These are phyloP conservation scores for Populus tomentosa DNA, from an alignment of 441 rosid genomes.

Conservation along the genomic window DNA sequence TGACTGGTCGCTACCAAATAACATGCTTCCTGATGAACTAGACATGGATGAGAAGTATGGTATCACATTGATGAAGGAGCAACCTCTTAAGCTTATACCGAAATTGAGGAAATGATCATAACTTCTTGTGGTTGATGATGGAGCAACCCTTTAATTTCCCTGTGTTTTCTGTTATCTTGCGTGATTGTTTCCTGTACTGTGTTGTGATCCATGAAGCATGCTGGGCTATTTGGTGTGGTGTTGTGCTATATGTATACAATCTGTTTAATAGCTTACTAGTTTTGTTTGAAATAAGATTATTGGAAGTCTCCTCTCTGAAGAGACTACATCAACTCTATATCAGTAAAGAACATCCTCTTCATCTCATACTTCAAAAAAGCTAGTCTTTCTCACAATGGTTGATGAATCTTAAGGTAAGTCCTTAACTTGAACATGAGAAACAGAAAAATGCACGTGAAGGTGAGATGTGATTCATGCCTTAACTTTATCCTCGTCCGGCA, in stretches of 20 bases:
- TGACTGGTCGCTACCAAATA: conserved; percentile 22
- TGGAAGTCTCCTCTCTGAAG: no score
- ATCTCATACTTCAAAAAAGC: no score
- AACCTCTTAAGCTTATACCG: not conserved
- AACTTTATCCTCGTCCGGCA: no score
- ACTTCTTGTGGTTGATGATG: not conserved
- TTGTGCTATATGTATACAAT: not conserved
- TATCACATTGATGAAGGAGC: not conserved
- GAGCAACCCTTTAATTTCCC: not conserved
- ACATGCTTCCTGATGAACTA: not conserved
- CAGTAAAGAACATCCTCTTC: no score
- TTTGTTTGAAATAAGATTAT: not conserved
- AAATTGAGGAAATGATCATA: not conserved
- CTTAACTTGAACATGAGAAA: no score
- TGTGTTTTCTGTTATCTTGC: not conserved
- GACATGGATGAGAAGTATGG: not conserved
- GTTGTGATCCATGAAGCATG: not conserved
- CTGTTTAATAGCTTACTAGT: not conserved
- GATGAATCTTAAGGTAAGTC: no score
- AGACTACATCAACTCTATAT: no score
- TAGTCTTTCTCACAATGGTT: no score
- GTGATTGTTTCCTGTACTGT: not conserved
- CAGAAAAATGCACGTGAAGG: no score
- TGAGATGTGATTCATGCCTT: no score
- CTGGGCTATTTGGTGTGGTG: not conserved